A percentile compares a stretch with the other conserved stretches of the same genome.
Conservation (phyloP, 768 basidiomycete species). For the Pisolithus marmoratus region DNA sequence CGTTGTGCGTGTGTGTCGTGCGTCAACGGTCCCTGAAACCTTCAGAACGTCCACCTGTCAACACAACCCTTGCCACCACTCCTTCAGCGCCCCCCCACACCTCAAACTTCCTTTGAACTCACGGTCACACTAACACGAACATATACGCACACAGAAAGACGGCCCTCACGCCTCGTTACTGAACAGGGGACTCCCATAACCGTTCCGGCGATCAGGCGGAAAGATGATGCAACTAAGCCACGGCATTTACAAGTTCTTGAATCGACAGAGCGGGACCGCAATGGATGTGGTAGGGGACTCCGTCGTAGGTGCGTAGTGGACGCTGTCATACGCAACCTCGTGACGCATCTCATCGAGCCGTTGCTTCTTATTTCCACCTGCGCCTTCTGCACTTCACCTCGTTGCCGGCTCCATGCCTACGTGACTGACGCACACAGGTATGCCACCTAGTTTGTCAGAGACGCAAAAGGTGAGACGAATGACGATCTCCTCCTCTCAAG, state of each 20-base stretch:
- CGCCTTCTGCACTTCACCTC: neutral
- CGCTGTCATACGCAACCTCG: neutral
- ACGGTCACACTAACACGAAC: no score
- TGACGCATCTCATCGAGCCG: neutral
- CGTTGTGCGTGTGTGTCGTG: neutral
- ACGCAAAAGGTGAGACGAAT: neutral
- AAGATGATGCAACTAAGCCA: neutral
- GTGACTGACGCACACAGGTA: neutral
- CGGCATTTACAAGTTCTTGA: conserved; percentile 1
- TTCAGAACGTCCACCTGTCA: neutral
- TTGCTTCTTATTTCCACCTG: no score
- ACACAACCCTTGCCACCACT: neutral
- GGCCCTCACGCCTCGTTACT: no score
- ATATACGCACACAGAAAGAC: no score
- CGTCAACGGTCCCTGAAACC: neutral
- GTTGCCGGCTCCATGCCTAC: no score
- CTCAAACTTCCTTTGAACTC: no score
- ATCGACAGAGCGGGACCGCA: neutral
- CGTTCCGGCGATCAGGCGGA: neutral
- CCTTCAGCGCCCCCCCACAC: neutral
- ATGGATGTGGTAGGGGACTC: neutral
- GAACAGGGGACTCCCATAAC: neutral
- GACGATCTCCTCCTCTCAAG: neutral
- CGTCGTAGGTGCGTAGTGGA: neutral
- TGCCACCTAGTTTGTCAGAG: neutral